Percentiles rank a stretch among this genome's conserved stretches.
phyloP scores from a whole-genome alignment of 768 basidiomycete species.

The Tylopilus sp. region DNA sequence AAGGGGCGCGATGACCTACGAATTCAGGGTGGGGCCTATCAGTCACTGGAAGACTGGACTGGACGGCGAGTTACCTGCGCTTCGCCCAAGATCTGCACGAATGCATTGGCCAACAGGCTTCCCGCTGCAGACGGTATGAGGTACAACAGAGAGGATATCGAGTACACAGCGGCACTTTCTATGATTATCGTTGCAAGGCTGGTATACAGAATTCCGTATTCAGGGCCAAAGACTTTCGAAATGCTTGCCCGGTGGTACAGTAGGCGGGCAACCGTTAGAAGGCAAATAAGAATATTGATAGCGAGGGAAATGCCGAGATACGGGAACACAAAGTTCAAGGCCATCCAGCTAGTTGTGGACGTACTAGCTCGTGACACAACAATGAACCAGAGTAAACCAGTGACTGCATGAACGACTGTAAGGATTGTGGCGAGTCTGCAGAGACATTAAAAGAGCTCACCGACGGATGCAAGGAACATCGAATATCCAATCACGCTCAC shows the following conservation, averaged over 20 bases:
- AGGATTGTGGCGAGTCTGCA: neutral
- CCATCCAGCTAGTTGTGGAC: constrained; percentile 25
- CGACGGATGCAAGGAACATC: constrained; percentile 26
- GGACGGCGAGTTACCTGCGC: constrained; percentile 20
- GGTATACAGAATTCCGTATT: constrained; percentile 26
- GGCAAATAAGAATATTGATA: constrained; percentile 31
- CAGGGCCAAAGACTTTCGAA: constrained; percentile 25
- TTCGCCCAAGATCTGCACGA: constrained; percentile 30
- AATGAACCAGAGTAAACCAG: constrained; percentile 28
- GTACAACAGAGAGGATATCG: constrained; percentile 31
- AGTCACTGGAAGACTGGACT: neutral
- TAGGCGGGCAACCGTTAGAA: constrained; percentile 31
- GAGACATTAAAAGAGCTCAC: constrained; percentile 5
- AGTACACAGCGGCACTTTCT: constrained; percentile 34
- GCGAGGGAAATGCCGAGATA: constrained; percentile 32
- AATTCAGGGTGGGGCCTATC: neutral
- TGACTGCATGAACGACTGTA: constrained; percentile 13
- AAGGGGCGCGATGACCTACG: constrained; percentile 44
- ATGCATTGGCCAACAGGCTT: constrained; percentile 26
- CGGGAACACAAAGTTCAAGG: constrained; percentile 31
- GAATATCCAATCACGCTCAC: constrained; percentile 17
- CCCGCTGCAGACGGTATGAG: constrained; percentile 24
- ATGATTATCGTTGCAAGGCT: constrained; percentile 34
- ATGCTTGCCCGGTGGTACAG: constrained; percentile 28
- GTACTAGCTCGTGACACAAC: constrained; percentile 24